Conservation (phyloP, 495 filamentous ascomycete species). For the Penicillium subrubescens region DNA sequence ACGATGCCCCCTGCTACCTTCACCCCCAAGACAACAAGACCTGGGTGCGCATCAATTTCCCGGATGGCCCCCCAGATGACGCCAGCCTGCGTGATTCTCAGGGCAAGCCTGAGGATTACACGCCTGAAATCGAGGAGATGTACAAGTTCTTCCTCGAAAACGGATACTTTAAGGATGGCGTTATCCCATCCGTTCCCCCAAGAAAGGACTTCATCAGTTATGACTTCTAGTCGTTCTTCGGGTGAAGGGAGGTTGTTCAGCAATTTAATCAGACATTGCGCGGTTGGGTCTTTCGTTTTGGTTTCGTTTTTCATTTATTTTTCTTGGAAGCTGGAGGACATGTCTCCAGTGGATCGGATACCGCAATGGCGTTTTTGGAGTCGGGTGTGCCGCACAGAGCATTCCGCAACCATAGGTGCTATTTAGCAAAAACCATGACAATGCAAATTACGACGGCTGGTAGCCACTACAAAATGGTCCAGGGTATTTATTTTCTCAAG, state of each 20-base stretch:
- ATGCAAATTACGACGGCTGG: slow-evolving; percentile 1
- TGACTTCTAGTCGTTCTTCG: slow-evolving; percentile 54
- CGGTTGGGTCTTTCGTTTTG: neutral
- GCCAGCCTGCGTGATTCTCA: slow-evolving; percentile 42
- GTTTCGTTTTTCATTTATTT: neutral
- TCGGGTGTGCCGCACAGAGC: neutral
- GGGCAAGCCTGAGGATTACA: slow-evolving; percentile 43
- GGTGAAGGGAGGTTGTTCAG: neutral
- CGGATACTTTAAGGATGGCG: slow-evolving; percentile 62
- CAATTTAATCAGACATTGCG: neutral
- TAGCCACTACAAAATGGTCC: slow-evolving; percentile 1
- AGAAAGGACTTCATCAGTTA: slow-evolving; percentile 72
- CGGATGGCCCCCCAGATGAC: slow-evolving; percentile 65
- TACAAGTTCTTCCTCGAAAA: slow-evolving; percentile 62
- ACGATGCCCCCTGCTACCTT: slow-evolving; percentile 52
- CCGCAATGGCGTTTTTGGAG: neutral
- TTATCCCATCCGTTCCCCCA: slow-evolving; percentile 72
- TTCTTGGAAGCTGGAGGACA: neutral
- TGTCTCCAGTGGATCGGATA: neutral
- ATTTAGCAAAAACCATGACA: neutral
- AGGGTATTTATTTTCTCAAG: slow-evolving; percentile 21
- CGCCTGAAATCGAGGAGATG: slow-evolving; percentile 51
- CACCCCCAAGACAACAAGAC: slow-evolving; percentile 50
- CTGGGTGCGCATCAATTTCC: slow-evolving; percentile 65
- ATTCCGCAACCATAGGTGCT: no score